phyloP scores from a whole-genome alignment of 768 basidiomycete genomes.

The Galerina sulciceps region DNA sequence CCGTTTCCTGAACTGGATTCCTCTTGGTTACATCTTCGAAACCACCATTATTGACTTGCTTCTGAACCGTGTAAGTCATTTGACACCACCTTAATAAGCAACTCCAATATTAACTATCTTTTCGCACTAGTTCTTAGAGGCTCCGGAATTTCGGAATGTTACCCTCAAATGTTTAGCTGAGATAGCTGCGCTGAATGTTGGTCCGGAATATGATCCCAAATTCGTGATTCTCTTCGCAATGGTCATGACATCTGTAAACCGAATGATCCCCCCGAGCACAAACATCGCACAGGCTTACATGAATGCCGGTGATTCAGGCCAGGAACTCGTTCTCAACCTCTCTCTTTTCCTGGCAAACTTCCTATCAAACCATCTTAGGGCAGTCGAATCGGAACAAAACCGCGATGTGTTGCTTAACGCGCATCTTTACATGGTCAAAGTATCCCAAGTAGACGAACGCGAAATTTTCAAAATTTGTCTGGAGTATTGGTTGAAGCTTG shows the following conservation, averaged over 20 bases:
- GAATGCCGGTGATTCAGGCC: slow-evolving; percentile 88
- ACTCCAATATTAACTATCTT: slow-evolving; percentile 9
- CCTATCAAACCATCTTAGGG: slow-evolving; percentile 88
- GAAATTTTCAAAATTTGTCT: slow-evolving; percentile 99
- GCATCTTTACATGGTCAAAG: slow-evolving; percentile 97
- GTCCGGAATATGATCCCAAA: slow-evolving; percentile 97
- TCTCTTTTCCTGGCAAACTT: slow-evolving; percentile 98
- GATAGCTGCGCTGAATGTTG: slow-evolving; percentile 93
- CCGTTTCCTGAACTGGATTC: slow-evolving; percentile 98
- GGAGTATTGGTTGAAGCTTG: slow-evolving; percentile 97
- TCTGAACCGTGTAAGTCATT: slow-evolving; percentile 77
- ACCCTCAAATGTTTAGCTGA: slow-evolving; percentile 96
- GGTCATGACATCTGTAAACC: slow-evolving; percentile 97
- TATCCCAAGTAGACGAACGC: slow-evolving; percentile 96
- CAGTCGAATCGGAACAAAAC: slow-evolving; percentile 90
- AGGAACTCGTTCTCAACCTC: slow-evolving; percentile 96
- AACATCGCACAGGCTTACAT: slow-evolving; percentile 93
- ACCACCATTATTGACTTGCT: slow-evolving; percentile 96
- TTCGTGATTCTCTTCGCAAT: slow-evolving; percentile 97
- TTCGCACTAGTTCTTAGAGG: slow-evolving; percentile 83
- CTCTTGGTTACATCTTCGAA: slow-evolving; percentile 98
- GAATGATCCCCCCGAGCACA: slow-evolving; percentile 95
- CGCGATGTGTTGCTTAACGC: slow-evolving; percentile 95
- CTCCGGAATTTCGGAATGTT: slow-evolving; percentile 95
- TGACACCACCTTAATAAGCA: neutral